A percentile compares a stretch with the other conserved stretches of the same genome.
phyloP scores from a whole-genome alignment of 139 green algal species.

The Picochlorum costavermella region DNA sequence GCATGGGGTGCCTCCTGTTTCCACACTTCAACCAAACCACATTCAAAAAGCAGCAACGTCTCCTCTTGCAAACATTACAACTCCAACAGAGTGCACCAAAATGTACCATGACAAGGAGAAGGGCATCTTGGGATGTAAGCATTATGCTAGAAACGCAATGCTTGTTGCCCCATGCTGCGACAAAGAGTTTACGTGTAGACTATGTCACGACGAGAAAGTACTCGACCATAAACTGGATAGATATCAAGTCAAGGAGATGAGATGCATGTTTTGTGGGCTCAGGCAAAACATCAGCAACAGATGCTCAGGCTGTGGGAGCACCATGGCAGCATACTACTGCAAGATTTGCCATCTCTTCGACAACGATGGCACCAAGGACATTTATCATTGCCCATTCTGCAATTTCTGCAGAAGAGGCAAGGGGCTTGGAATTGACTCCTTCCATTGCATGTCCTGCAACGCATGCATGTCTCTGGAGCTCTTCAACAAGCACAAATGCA shows the following conservation, averaged over 20 bases:
- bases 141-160: constrained; percentile 50
- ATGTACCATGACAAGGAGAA: constrained; percentile 34
- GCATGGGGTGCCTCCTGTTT: background rate
- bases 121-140: constrained; percentile 50
- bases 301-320: constrained; percentile 43
- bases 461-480: constrained; percentile 88
- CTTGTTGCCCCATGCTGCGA: constrained; percentile 89
- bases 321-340: constrained; percentile 92
- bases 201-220: constrained; percentile 86
- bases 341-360: constrained; percentile 95
- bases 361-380: constrained; percentile 59
- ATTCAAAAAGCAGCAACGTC: background rate
- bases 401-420: constrained; percentile 80
- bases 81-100: background rate
- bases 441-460: constrained; percentile 99
- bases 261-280: constrained; percentile 81
- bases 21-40: background rate
- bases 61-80: no score
- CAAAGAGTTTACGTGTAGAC: constrained; percentile 65
- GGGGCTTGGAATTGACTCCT: constrained; percentile 85
- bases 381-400: constrained; percentile 99
- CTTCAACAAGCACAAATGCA: constrained; percentile 83
- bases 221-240: constrained; percentile 78
- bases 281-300: constrained; percentile 60
- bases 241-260: constrained; percentile 52